Evolutionary conservation across 805 yeast genomes (phyloP), one percentile per base, ranked within the genome.

Genomic region (Isabelozyma pseudorhagii): DNA sequence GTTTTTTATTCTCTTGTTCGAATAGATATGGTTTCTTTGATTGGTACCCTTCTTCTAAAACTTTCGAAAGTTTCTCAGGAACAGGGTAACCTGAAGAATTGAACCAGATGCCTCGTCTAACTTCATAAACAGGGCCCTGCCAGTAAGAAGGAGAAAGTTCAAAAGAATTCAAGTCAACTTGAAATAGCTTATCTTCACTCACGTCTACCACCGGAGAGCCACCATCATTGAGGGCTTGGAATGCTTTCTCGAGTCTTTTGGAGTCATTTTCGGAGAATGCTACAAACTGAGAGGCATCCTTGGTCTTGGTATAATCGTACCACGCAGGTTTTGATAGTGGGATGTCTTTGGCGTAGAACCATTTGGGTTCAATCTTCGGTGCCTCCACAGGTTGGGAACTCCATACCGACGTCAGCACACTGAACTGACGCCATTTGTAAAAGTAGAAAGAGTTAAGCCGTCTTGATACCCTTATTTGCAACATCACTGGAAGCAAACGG

Each of bases 21-120:
- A 58, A 56, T 13, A 58, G 57, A 51, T 62, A 70, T 8, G 81
- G 77, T 49, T 72, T 68, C 40, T 76, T 59, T 10, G 61, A 57
- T 14, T 60, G 52, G 60, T 79, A 88, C 0, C 80, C 80, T 5
- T 59, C 58, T 63, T 92, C 97, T 17, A 92, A 58, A 49, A 79
- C 82, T 0, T 72, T 68, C 0, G 94, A 73, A 5, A 84, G 50
- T 1, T 68, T 65, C 1, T 71, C 70, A 8, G 74, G 59, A 27
- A 89, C 66, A 0, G 96, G 96, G 5, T 60, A 59, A 0, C 82
- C 81, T 46, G 80, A 80, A 8, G 78, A 62, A 38, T 74, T 68
- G 62, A 89, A 90, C 98, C 98, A 93, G 1, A 83, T 64, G 1
- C 97, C 97, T 48, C 97, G 71, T 43, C 97, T 74, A 1, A 93